Evolutionary conservation across 495 filamentous ascomycete genomes (phyloP), one percentile per base, ranked within the genome.

Genomic region (Penicillium salamii): DNA sequence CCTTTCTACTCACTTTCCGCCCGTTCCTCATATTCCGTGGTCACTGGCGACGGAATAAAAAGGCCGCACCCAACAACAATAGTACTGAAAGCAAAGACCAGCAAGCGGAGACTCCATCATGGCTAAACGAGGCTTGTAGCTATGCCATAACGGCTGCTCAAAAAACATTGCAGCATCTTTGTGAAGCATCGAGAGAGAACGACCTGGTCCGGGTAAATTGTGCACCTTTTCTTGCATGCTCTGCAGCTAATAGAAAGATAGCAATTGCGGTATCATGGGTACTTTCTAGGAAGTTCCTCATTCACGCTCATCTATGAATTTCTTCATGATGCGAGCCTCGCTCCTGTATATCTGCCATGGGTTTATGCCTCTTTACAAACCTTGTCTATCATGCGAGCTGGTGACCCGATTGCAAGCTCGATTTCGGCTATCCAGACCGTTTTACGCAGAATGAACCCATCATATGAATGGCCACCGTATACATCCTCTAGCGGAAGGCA

Each of bases 11-110:
- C 2, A 76, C 73, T 1, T 75, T 70, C 43, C 66, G 73, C 0
- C 73, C 71, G 7, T 76, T 76, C 46, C 40, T 76, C 17, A 74
- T 76, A 7, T 73, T 75, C 39, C 65, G 72, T 1, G 72, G 69
- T 2, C 64, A 70, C 33, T 69, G 65, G 67, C 67, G 59, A 13
- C 59, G 66, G 6, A 63, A 67, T 28, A 61, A 55, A 45, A 61
- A 64, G 41, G 8, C 53, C 13, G 36, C 57, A 17, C 47, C 52
- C 1, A 46, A 51, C 13, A 51, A 55, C 2, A 18, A 43, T 1
- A 48, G 20, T 15, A 44, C 15, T 21, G 15, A 20, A 29, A 2
- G 28, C 44, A 1, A 67, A 66, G 49, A 63, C 52, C 3, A n/a
- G 53, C 62, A 1, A 58, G 50, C 4, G 65, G n/a, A 73, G 33